A percentile compares a stretch with the other conserved stretches of the same genome.
These are phyloP conservation scores for Cymbidium sinense DNA, from an alignment of 106 monocot species.

Conservation along the genomic window DNA sequence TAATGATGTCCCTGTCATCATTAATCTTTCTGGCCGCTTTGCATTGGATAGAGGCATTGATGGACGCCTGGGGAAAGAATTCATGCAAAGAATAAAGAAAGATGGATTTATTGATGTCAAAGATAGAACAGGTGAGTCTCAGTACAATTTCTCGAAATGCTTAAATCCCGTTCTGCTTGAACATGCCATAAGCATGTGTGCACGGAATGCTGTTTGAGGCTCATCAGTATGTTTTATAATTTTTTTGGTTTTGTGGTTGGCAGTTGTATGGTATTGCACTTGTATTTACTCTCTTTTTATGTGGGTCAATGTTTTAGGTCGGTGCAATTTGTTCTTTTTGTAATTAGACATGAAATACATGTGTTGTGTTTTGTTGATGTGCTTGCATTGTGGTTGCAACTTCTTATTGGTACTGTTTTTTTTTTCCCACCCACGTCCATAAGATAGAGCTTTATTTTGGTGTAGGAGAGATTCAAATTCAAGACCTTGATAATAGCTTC, in stretches of 20 bases:
- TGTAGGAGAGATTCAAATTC: too few species aligned
- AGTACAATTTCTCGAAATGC: not conserved
- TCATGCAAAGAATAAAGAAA: slow-evolving; percentile 52
- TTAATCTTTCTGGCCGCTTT: slow-evolving; percentile 90
- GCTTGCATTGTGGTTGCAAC: too few species aligned
- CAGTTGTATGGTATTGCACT: not conserved
- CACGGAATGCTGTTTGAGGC: not conserved
- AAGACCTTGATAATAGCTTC: too few species aligned
- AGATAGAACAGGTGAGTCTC: slow-evolving; percentile 49
- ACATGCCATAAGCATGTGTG: not conserved
- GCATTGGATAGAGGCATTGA: slow-evolving; percentile 59
- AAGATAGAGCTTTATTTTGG: too few species aligned
- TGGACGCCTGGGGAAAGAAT: slow-evolving; percentile 58
- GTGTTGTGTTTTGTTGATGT: too few species aligned
- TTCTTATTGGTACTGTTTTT: too few species aligned
- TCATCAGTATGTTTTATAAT: not conserved
- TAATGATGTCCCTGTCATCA: slow-evolving; percentile 36
- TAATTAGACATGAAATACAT: not conserved
- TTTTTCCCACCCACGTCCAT: too few species aligned
- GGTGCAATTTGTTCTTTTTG: not conserved
- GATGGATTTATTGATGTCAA: slow-evolving; percentile 85
- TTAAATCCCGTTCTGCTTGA: not conserved
- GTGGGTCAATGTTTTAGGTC: not conserved
- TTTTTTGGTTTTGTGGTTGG: not conserved
- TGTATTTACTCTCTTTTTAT: not conserved